Evolutionary conservation across 352 stramenopile species (phyloP), one percentile per base, ranked within the genome.

Genomic region (Phytophthora rubi): DNA sequence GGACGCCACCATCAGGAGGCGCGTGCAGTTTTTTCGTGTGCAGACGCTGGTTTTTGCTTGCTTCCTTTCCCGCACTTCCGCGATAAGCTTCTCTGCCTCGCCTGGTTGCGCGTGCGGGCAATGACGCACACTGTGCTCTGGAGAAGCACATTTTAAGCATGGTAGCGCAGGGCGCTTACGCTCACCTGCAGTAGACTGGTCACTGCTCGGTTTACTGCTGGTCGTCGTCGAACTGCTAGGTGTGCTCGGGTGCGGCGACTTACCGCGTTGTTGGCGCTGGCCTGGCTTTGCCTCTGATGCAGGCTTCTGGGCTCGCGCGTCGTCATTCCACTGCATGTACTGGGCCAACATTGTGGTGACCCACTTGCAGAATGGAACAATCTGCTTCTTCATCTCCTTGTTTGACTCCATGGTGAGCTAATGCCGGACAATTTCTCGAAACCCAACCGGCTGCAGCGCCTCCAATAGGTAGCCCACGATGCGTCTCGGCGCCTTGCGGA

Each of bases 321-420:
- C 33, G 33, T 42, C 33, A 42, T 42, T 42, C 33, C 33, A 42
- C 33, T 42, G 33, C 53, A 59, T 59, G 32, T 59, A 59, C 21
- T 59, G 53, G 10, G 32, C 16, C 28, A 59, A 21, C 53, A 59
- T 59, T 15, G 28, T 59, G 5, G 53, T 59, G 8, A 59, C 32
- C 53, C 53, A 59, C 47, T 59, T 47, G 53, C 53, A 59, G 16
- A 59, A 59, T 42, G 32, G 53, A 15, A 59, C 33, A 30, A 59
- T 44, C 7, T 59, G 53, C 53, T 59, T 59, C 23, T 49, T 47
- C 32, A 48, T 48, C 28, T 30, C 28, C 53, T 49, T 59, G 53
- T 59, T 59, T 10, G 30, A 59, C 33, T 59, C 53, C 30, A 59
- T 59, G 30, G 33, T 59, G 30, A 47, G 53, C 33, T 59, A 13